phyloP scores from a whole-genome alignment of 2,329 filamentous ascomycete genomes.

The Botrytis paeoniae region DNA sequence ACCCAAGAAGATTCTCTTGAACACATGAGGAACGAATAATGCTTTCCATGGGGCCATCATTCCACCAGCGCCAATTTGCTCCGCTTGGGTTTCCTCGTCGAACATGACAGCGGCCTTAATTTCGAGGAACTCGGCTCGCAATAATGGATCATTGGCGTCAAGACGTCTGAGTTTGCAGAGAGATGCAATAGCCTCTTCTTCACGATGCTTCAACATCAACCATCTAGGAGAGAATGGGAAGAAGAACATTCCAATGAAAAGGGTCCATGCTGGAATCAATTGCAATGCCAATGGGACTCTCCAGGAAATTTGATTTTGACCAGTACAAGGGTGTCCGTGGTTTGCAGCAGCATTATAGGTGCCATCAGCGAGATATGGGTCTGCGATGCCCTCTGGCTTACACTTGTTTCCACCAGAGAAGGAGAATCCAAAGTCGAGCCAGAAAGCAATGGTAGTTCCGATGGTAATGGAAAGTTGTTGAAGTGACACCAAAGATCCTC shows the following conservation, averaged over 20 bases:
- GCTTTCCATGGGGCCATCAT: slow-evolving; percentile 49
- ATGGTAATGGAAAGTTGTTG: slow-evolving; percentile 57
- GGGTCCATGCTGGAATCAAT: slow-evolving; percentile 59
- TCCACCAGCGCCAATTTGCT: slow-evolving; percentile 46
- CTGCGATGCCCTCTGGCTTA: slow-evolving; percentile 26
- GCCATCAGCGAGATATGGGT: slow-evolving; percentile 10
- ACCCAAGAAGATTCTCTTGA: slow-evolving; percentile 51
- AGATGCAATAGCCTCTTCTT: slow-evolving; percentile 45
- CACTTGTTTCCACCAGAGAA: slow-evolving; percentile 45
- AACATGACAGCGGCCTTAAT: slow-evolving; percentile 59
- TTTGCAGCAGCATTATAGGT: slow-evolving; percentile 49
- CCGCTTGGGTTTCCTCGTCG: slow-evolving; percentile 43
- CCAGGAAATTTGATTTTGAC: slow-evolving; percentile 45
- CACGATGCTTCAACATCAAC: slow-evolving; percentile 45
- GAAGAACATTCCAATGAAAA: slow-evolving; percentile 51
- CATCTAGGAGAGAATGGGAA: slow-evolving; percentile 52
- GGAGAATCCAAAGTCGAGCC: slow-evolving; percentile 58
- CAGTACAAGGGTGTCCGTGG: slow-evolving; percentile 44
- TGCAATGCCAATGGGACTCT: slow-evolving; percentile 60
- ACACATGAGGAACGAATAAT: slow-evolving; percentile 25
- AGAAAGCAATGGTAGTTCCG: slow-evolving; percentile 47
- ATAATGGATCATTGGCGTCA: slow-evolving; percentile 49
- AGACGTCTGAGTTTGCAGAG: slow-evolving; percentile 43
- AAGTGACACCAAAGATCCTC: slow-evolving; percentile 59
- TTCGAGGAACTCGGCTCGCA: slow-evolving; percentile 50